Evolutionary conservation across 2,329 filamentous ascomycete genomes (phyloP).

Genomic region (Helicocarpus griseus): DNA sequence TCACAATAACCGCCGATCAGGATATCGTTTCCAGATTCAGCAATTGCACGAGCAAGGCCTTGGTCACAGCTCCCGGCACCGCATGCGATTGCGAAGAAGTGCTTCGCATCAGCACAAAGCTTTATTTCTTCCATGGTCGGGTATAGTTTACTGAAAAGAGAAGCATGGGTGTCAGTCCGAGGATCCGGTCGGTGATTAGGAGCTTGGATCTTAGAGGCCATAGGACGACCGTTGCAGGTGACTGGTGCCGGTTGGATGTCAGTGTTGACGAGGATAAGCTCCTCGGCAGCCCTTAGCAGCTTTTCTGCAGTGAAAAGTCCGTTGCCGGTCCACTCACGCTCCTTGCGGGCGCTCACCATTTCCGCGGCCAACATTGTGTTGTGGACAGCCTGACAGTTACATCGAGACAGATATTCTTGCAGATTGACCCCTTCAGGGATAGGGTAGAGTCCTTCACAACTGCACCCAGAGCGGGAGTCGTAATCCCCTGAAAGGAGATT

Average conservation of each 20-base stretch:
- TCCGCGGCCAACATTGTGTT: too few relatives aligned
- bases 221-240: conserved; percentile 2
- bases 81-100: conserved; percentile 65
- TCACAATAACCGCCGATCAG: conserved; percentile 18
- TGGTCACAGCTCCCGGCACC: conserved; percentile 9
- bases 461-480: conserved; percentile 11
- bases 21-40: conserved; percentile 18
- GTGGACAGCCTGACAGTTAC: too few relatives aligned
- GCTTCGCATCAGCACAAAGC: conserved; percentile 33
- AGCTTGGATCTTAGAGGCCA: conserved; percentile 10
- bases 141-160: conserved; percentile 11
- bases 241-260: conserved; percentile 7
- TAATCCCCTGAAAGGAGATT: conserved; percentile 13
- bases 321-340: conserved; percentile 12
- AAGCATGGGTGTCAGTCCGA: conserved; percentile 6
- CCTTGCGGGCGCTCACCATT: conserved; percentile 2
- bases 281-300: conserved; percentile 10
- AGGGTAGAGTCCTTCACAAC: conserved; percentile 9
- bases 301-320: conserved; percentile 11
- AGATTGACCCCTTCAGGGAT: not conserved
- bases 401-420: not conserved
- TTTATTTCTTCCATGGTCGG: conserved; percentile 16
- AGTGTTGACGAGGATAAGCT: conserved; percentile 9
- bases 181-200: conserved; percentile 14
- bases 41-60: conserved; percentile 13